A percentile compares a stretch with the other conserved stretches of the same genome.
These are phyloP conservation scores for Ophiosphaerella korrae DNA, from an alignment of 2,329 filamentous ascomycete species.

Conservation along the genomic window DNA sequence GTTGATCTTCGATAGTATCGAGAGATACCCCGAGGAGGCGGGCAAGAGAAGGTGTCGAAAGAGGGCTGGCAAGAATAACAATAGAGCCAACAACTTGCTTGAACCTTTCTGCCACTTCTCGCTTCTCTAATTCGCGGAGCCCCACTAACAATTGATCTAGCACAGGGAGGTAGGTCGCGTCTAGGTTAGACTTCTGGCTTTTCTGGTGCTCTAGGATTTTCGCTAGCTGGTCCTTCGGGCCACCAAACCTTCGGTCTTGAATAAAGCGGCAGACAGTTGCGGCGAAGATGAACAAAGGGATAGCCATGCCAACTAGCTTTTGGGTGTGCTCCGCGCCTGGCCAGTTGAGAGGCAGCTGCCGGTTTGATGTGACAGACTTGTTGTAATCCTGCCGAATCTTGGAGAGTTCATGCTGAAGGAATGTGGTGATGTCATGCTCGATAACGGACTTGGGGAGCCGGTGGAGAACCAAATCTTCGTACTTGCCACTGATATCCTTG, in stretches of 20 bases:
- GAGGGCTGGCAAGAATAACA: too few relatives aligned
- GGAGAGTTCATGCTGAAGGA: not conserved
- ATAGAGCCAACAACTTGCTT: too few relatives aligned
- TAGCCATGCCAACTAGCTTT: slow-evolving; percentile 24
- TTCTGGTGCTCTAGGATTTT: not conserved
- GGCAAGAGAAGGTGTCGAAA: too few relatives aligned
- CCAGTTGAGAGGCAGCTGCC: not conserved
- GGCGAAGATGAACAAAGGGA: slow-evolving; percentile 40
- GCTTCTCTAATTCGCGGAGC: too few relatives aligned
- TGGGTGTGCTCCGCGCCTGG: slow-evolving; percentile 9
- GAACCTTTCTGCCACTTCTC: too few relatives aligned
- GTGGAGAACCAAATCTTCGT: slow-evolving; percentile 9
- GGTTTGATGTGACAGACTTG: not conserved
- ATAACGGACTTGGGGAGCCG: not conserved
- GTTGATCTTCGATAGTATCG: too few relatives aligned
- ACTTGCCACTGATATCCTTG: slow-evolving; percentile 6
- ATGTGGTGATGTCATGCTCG: not conserved
- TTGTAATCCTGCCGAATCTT: not conserved
- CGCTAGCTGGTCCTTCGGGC: slow-evolving; percentile 2
- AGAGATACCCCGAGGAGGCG: too few relatives aligned
- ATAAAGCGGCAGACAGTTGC: slow-evolving; percentile 18
- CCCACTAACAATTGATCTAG: slow-evolving; percentile 3
- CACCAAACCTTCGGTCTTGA: slow-evolving; percentile 1
- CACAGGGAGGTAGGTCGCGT: slow-evolving; percentile 13
- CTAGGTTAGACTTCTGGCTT: slow-evolving; percentile 1